Evolutionary conservation across 2,329 filamentous ascomycete genomes (phyloP).

Genomic region (Lojkania enalia): DNA sequence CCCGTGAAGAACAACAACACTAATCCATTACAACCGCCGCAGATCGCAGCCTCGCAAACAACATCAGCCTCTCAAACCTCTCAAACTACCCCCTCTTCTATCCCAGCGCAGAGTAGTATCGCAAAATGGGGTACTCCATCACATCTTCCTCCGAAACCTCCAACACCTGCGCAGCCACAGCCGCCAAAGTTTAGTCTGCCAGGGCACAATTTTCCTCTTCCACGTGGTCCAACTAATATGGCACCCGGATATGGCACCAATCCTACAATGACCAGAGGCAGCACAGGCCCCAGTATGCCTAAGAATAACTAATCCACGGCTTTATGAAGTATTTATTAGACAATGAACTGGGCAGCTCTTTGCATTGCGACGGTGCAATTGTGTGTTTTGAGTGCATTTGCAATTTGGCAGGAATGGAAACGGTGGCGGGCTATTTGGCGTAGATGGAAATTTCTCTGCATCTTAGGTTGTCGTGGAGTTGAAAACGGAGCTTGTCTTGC

Average conservation of each 20-base stretch:
- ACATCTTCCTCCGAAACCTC: slow-evolving; percentile 59
- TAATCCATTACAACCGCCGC: slow-evolving; percentile 18
- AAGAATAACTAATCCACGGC: slow-evolving; percentile 21
- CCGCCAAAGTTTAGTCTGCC: slow-evolving; percentile 33
- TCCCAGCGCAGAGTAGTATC: slow-evolving; percentile 51
- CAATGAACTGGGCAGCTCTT: slow-evolving; percentile 16
- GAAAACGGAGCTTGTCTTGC: no score
- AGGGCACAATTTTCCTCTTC: slow-evolving; percentile 20
- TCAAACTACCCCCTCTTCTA: slow-evolving; percentile 22
- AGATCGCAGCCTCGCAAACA: slow-evolving; percentile 29
- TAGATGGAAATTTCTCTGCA: no score
- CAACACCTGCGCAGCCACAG: slow-evolving; percentile 46
- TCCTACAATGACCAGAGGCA: slow-evolving; percentile 14
- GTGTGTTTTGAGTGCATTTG: slow-evolving; percentile 17
- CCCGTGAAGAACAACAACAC: slow-evolving; percentile 22
- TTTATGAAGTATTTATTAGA: slow-evolving; percentile 20
- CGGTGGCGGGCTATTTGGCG: no score
- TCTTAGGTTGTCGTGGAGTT: no score
- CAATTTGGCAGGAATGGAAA: no score
- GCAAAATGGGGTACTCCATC: slow-evolving; percentile 61
- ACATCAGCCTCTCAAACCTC: slow-evolving; percentile 17
- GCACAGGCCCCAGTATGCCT: slow-evolving; percentile 8
- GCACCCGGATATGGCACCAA: slow-evolving; percentile 19
- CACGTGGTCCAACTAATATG: slow-evolving; percentile 24
- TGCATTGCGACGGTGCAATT: slow-evolving; percentile 34